A percentile compares a stretch with the other conserved stretches of the same genome.
These are phyloP conservation scores for Pyrenochaeta sp. DNA, from an alignment of 2,329 filamentous ascomycete genomes.

Conservation along the genomic window DNA sequence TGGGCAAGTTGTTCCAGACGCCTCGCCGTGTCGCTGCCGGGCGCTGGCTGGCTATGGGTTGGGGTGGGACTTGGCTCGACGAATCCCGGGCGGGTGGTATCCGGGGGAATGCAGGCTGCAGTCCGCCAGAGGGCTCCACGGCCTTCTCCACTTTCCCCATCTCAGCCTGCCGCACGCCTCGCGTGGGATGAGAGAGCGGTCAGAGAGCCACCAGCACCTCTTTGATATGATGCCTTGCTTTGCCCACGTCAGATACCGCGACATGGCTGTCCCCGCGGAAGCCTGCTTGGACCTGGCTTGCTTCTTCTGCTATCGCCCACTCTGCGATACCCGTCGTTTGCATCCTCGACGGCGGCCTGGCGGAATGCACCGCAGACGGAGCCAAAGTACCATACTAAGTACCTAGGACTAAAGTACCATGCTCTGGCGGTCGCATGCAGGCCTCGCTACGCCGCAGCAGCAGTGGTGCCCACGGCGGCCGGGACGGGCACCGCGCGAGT, in stretches of 20 bases:
- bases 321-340: conserved; percentile 9
- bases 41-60: too few relatives aligned
- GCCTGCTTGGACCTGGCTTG: conserved; percentile 13
- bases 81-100: conserved; percentile 26
- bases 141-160: conserved; percentile 34
- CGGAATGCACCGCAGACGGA: conserved; percentile 18
- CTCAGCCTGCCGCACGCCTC: conserved; percentile 27
- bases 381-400: conserved; percentile 3
- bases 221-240: conserved; percentile 17
- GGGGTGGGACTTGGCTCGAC: conserved; percentile 19
- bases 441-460: conserved; percentile 8
- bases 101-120: conserved; percentile 32
- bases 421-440: conserved; percentile 16
- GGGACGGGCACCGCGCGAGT: conserved; percentile 21
- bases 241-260: conserved; percentile 16
- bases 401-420: too few relatives aligned
- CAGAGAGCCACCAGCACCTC: conserved; percentile 24
- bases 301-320: conserved; percentile 11
- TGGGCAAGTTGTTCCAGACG: conserved; percentile 17
- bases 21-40: too few relatives aligned
- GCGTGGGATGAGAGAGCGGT: conserved; percentile 37
- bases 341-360: too few relatives aligned
- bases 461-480: conserved; percentile 24
- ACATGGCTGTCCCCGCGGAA: conserved; percentile 13
- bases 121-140: too few relatives aligned